Evolutionary conservation across 2,329 filamentous ascomycete species (phyloP), one percentile per base, ranked within the genome.

Genomic region (Pyrenophora seminiperda): DNA sequence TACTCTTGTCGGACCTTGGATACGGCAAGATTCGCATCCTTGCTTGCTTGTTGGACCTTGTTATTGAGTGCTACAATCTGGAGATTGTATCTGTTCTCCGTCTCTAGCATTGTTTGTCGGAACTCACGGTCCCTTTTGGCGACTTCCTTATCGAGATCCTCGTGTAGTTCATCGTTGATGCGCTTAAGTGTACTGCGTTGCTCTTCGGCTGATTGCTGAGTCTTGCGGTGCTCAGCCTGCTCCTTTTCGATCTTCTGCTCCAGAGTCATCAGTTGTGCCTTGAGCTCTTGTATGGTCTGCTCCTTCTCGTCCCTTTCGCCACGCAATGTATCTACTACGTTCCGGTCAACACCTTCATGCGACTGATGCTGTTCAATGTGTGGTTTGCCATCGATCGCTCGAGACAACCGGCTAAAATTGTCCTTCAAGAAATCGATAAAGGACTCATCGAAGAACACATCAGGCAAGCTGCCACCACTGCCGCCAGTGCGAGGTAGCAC

Each of bases 401-500:
- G 85, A 31, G 88, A 78, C 50, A 97, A 77, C 7, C 92, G 87
- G 64, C 89, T 93, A 69, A 95, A 97, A 68, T 96, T 96, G 66
- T 97, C 92, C 67, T 97, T 97, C 64, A 97, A 84, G 65, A 97
- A 96, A 53, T 97, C 90, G 47, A 99, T 86, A 72, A 97, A 97
- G 0, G 83, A 83, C 38, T 84, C 81, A 61, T 96, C 91, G 57
- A 97, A 94, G 68, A 85, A 95, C 1, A 96, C 89, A 41, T 92
- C 87, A 1, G 91, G 89, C 6, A 92, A 71, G 60, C 74, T 83
- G 71, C 79, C 77, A 46, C 77, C 63, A 11, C 61, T 60, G 3
- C 64, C 59, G 4, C 65, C 60, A 40, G 83, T 89, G 62, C 91
- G 90, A 2, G 89, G 85, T 7, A 89, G 78, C 17, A 97, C 89